phyloP scores from a whole-genome alignment of 352 stramenopile species.

The Thalassiosira mediterranea region DNA sequence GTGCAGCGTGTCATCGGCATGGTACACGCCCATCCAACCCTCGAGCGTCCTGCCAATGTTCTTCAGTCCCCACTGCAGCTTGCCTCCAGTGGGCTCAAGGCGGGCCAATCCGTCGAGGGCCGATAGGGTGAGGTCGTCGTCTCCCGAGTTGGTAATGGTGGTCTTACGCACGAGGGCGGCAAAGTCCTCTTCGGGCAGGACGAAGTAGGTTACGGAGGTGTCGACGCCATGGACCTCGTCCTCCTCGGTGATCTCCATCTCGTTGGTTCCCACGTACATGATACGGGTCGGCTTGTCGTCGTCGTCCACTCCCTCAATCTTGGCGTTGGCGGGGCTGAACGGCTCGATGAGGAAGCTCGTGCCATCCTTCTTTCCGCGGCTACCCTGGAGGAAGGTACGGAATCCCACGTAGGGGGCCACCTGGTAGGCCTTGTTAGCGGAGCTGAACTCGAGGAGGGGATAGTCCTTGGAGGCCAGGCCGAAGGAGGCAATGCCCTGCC shows the following conservation, averaged over 20 bases:
- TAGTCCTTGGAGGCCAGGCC: conserved; percentile 84
- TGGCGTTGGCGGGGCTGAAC: conserved; percentile 62
- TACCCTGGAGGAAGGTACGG: conserved; percentile 83
- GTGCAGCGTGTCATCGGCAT: conserved; percentile 56
- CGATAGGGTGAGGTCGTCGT: conserved; percentile 60
- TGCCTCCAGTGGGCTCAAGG: conserved; percentile 79
- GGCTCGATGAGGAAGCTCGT: conserved; percentile 67
- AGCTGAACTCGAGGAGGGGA: conserved; percentile 83
- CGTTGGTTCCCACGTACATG: conserved; percentile 85
- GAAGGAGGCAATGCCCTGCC: conserved; percentile 83
- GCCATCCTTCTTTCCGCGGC: conserved; percentile 18
- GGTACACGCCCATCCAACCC: conserved; percentile 75
- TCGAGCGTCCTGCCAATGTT: conserved; percentile 81
- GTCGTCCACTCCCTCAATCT: conserved; percentile 23
- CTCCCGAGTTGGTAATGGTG: conserved; percentile 76
- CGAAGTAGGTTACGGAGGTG: conserved; percentile 86
- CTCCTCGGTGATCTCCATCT: conserved; percentile 81
- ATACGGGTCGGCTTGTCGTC: conserved; percentile 52
- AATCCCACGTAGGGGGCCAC: conserved; percentile 81
- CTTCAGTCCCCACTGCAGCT: conserved; percentile 68
- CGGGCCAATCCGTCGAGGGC: conserved; percentile 81
- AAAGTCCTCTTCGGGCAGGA: conserved; percentile 87
- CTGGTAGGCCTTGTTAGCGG: conserved; percentile 86
- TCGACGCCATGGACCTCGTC: conserved; percentile 69
- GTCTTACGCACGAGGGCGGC: conserved; percentile 74